A percentile compares a stretch with the other conserved stretches of the same genome.
These are phyloP conservation scores for Rhodotorula sp. DNA, from an alignment of 1,284 basidiomycete species.

Conservation along the genomic window DNA sequence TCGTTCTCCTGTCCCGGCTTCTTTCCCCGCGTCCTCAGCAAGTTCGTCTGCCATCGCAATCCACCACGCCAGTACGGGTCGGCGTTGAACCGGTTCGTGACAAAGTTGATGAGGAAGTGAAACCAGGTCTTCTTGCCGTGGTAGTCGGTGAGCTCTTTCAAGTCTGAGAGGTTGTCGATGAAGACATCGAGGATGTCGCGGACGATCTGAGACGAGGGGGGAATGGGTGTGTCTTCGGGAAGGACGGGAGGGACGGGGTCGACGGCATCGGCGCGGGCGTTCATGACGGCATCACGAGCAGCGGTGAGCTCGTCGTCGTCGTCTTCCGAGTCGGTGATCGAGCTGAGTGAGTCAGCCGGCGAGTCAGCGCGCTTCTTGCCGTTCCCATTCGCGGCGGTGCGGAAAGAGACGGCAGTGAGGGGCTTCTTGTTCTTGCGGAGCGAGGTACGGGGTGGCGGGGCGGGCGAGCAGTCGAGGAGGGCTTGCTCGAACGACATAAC, in stretches of 20 bases:
- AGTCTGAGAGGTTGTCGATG: slow-evolving; percentile 8
- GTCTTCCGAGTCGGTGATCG: slow-evolving; percentile 8
- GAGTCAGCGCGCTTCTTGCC: not conserved
- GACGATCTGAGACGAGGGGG: slow-evolving; percentile 7
- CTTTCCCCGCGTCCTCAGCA: slow-evolving; percentile 22
- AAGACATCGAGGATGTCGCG: slow-evolving; percentile 16
- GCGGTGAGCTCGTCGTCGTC: not conserved
- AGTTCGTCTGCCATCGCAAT: slow-evolving; percentile 32
- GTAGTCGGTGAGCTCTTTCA: slow-evolving; percentile 26
- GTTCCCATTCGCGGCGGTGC: not conserved
- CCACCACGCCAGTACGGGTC: slow-evolving; percentile 10
- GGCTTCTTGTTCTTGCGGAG: not conserved
- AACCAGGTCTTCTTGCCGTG: slow-evolving; percentile 37
- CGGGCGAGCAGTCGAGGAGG: slow-evolving; percentile 27
- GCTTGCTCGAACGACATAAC: slow-evolving; percentile 30
- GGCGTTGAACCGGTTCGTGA: slow-evolving; percentile 12
- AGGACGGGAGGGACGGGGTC: slow-evolving; percentile 7
- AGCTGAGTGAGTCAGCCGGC: slow-evolving; percentile 3
- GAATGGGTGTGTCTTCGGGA: not conserved
- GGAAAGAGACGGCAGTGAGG: not conserved
- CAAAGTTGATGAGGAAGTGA: slow-evolving; percentile 35
- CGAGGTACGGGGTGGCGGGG: not conserved
- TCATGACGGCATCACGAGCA: not conserved
- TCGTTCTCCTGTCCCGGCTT: slow-evolving; percentile 29
- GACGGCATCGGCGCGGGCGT: not conserved